Percentiles rank a stretch among this genome's conserved stretches.
These are phyloP conservation scores for Xylaria venustula DNA, from an alignment of 495 filamentous ascomycete genomes.

Conservation along the genomic window DNA sequence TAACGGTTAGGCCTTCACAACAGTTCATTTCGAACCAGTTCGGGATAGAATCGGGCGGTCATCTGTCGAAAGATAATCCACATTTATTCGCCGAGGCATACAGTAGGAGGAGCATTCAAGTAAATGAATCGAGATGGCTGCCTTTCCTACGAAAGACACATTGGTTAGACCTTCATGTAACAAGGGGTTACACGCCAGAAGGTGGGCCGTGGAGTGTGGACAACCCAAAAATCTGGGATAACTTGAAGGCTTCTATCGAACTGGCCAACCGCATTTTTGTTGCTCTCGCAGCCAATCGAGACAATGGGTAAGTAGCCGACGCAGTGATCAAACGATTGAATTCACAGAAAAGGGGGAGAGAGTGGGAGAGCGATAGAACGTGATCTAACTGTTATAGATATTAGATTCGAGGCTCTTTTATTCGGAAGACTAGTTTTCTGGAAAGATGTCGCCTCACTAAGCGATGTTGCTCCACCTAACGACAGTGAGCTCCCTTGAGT, in stretches of 20 bases:
- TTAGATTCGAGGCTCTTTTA: background rate
- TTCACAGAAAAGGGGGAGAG: no score
- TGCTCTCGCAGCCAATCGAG: background rate
- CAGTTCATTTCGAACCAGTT: background rate
- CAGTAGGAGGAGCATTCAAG: background rate
- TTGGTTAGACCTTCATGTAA: background rate
- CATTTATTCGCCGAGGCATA: background rate
- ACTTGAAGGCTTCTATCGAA: background rate
- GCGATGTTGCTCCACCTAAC: background rate
- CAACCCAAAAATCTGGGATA: background rate
- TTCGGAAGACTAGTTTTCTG: background rate
- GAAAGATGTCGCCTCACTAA: background rate
- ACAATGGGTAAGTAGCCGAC: background rate
- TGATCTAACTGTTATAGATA: background rate
- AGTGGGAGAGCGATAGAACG: no score
- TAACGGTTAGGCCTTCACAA: no score
- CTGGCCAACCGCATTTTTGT: background rate
- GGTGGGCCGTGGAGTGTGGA: background rate
- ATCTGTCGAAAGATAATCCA: background rate
- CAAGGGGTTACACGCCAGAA: background rate
- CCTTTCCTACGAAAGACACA: background rate
- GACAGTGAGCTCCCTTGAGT: no score
- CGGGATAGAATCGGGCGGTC: background rate
- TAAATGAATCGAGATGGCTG: background rate
- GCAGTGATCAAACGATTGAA: background rate